Base-by-base conservation (phyloP, 306 rosid genomes). In the Mimosa pudica region DNA sequence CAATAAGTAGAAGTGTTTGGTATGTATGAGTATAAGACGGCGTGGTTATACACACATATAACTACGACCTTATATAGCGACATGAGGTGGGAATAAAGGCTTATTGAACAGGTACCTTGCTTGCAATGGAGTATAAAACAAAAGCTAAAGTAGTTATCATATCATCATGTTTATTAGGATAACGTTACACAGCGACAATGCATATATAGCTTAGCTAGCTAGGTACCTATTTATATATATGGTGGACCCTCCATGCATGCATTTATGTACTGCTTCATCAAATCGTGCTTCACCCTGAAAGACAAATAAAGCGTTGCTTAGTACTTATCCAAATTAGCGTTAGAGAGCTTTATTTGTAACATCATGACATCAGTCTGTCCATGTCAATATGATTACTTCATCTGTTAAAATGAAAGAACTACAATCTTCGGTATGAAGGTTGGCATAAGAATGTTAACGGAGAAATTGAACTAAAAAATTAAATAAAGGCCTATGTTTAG, bases 31-130 rank as follows among this genome's bases (percentile, higher is more conserved):
- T 81, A 58, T 2, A 54, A 20, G 51, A 24, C 30, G 51, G 11
- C 16, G 70, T 85, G 86, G 84, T 61, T 60, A 71, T 75, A 38
- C 46, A 9, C 20, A 67, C 33, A 46, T 46, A 71, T 51, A 73
- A 71, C 51, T 79, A 12, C 35, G 13, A 6, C 14, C 32, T 81
- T 89, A 87, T 90, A 90, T 84, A 90, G 60, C 44, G 13, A 16
- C 14, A 44, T 66, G 78, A 60, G 63, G 83, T 70, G 88, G 88
- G 97, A 92, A 89, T 86, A 90, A 89, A 90, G 97, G 68, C 36
- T 32, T 72, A 81, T 36, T 73, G 93, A 89, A 87, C 88, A 61
- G 4, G 94, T 94, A 79, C 98, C 94, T 94, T 92, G 90, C 97
- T 94, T 92, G 97, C 73, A 16, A 80, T 51, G 80, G 77, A 86